phyloP scores from a whole-genome alignment of 108 stramenopile genomes.

The Fragilariopsis cylindrus region DNA sequence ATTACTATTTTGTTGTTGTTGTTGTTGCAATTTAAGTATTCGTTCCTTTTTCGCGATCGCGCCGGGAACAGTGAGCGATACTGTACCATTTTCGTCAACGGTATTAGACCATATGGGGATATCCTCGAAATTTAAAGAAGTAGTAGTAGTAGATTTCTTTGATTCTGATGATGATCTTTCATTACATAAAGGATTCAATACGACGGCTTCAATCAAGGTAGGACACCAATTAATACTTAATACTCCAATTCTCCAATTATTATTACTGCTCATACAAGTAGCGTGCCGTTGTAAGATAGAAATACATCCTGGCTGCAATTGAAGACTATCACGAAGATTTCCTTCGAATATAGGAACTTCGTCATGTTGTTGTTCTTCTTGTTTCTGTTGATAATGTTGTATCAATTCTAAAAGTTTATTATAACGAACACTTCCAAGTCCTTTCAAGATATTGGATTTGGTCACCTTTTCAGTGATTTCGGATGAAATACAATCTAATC shows the following conservation, averaged over 20 bases:
- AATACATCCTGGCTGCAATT: background rate
- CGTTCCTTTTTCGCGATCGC: constrained; percentile 49
- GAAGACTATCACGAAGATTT: background rate
- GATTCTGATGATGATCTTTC: constrained; percentile 20
- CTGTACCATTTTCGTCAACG: constrained; percentile 45
- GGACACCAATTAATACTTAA: constrained; percentile 69
- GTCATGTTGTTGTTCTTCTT: constrained; percentile 20
- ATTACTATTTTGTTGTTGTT: background rate
- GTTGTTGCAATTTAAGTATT: constrained; percentile 33
- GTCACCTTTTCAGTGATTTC: constrained; percentile 55
- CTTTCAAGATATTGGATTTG: constrained; percentile 38
- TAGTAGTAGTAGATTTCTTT: constrained; percentile 15
- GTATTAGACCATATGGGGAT: constrained; percentile 62
- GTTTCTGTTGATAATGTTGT: constrained; percentile 21
- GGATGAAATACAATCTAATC: constrained; percentile 52
- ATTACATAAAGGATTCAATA: constrained; percentile 18
- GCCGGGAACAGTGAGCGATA: constrained; percentile 50
- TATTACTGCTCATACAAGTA: background rate
- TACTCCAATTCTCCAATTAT: constrained; percentile 42
- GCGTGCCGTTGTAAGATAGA: background rate
- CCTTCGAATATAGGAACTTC: constrained; percentile 21
- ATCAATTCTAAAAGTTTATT: constrained; percentile 33
- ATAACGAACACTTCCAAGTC: constrained; percentile 33
- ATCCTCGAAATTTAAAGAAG: constrained; percentile 26
- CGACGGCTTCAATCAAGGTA: constrained; percentile 47